Evolutionary conservation across 306 rosid species (phyloP), one percentile per base, ranked within the genome.

Genomic region (Vachellia pachyceras): DNA sequence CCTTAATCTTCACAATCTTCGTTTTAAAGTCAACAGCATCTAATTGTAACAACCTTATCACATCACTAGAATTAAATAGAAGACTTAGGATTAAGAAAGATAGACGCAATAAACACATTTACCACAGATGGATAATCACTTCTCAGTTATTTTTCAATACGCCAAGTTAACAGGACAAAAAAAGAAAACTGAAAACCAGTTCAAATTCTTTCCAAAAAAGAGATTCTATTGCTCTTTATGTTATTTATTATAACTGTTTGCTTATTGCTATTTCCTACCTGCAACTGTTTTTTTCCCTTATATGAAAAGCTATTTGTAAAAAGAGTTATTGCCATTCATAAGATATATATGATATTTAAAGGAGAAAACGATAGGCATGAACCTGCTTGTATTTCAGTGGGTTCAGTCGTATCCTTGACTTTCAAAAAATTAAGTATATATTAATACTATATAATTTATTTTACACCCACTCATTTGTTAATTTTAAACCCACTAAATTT

Each of bases 71-170:
- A 70, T 70, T 25, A 14, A 23, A 70, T 6, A 12, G 6, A 45
- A 23, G 6, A 45, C 23, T 25, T 70, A 12, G 50, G 75, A 45
- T 10, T 23, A 25, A 70, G 58, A 70, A 25, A 70, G 57, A 12
- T 20, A 70, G 22, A 70, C 75, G 58, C 10, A 70, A 70, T 6
- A 70, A 45, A 14, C 49, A 70, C 75, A 45, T 17, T 45, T 13
- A 46, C 5, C 15, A 13, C 0, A 49, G 20, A 49, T 15, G 15
- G 20, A 49, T 14, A 11, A 69, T 49, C 75, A 46, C 29, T 45
- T 23, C 9, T 42, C 41, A 12, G 35, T 13, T 14, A 13, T 45
- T 45, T 44, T 23, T 25, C 2, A 35, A 44, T 44, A 70, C 40
- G 75, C 57, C 40, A 69, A 44, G 57, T 69, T 44, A n/a, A 55